Conservation (phyloP, 345 rosid genomes). For the Corchorus olitorius region DNA sequence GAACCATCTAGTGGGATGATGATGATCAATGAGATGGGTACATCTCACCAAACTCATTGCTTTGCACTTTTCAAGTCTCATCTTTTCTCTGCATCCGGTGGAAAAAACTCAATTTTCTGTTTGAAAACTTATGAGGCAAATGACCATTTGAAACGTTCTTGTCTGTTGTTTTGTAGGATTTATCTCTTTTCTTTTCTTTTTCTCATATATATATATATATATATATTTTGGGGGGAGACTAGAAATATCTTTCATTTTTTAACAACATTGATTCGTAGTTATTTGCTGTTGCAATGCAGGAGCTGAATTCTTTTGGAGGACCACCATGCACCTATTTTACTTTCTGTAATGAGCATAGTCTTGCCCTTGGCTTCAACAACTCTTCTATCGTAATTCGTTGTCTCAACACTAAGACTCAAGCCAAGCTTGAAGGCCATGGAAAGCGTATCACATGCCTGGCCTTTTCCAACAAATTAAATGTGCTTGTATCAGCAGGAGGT, state of each 20-base stretch:
- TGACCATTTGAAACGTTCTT: not conserved
- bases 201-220: too few relatives aligned
- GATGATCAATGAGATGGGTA: constrained; percentile 37
- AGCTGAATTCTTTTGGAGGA: constrained; percentile 32
- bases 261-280: constrained; percentile 3
- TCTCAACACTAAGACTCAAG: constrained; percentile 26
- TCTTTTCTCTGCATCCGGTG: constrained; percentile 45
- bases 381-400: constrained; percentile 41
- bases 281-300: constrained; percentile 29
- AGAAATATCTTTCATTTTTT: too few relatives aligned
- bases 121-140: constrained; percentile 37
- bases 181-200: not conserved
- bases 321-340: constrained; percentile 35
- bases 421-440: constrained; percentile 25
- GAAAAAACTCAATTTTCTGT: constrained; percentile 38
- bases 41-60: constrained; percentile 29
- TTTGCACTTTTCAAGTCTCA: constrained; percentile 37
- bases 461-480: constrained; percentile 20
- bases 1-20: constrained; percentile 34
- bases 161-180: not conserved
- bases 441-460: constrained; percentile 17
- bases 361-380: constrained; percentile 39
- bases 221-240: too few relatives aligned
- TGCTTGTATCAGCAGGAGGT: constrained; percentile 22
- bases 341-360: constrained; percentile 34